Evolutionary conservation across 2,329 filamentous ascomycete species (phyloP).

Genomic region (Aspergillus terreus): DNA sequence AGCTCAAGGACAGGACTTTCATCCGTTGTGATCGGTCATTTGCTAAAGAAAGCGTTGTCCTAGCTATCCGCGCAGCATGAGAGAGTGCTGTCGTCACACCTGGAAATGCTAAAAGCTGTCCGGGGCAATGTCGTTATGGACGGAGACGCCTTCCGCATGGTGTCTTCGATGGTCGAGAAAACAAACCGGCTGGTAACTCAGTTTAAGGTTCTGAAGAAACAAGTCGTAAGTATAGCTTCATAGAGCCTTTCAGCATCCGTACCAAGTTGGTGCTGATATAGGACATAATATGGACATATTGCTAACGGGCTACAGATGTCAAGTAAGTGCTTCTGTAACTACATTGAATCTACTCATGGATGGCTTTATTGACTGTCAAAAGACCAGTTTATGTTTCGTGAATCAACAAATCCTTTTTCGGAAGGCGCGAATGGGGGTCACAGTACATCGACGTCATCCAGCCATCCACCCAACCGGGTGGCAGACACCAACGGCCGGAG

Average conservation of each 20-base stretch:
- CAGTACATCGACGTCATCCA: not conserved
- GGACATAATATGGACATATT: not conserved
- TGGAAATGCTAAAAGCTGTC: constrained; percentile 35
- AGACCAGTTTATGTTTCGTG: too few relatives aligned
- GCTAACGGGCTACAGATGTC: not conserved
- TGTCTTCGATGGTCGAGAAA: constrained; percentile 37
- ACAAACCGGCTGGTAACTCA: constrained; percentile 37
- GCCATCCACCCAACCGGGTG: not conserved
- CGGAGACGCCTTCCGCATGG: constrained; percentile 24
- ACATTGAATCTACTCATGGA: too few relatives aligned
- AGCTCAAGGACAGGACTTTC: not conserved
- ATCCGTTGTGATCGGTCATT: not conserved
- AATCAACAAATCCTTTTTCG: too few relatives aligned
- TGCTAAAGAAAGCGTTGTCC: not conserved
- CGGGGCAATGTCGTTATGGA: constrained; percentile 26
- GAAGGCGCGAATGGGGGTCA: not conserved
- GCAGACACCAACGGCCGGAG: not conserved
- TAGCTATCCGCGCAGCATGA: constrained; percentile 42
- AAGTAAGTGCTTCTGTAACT: not conserved
- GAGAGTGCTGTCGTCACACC: constrained; percentile 36
- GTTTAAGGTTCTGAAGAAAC: constrained; percentile 30
- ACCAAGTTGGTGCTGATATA: not conserved
- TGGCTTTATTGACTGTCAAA: too few relatives aligned
- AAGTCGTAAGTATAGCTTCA: constrained; percentile 29
- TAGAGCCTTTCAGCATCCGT: not conserved